These are phyloP conservation scores for Paramyrothecium roridum DNA, from an alignment of 2,329 filamentous ascomycete species.

Conservation along the genomic window DNA sequence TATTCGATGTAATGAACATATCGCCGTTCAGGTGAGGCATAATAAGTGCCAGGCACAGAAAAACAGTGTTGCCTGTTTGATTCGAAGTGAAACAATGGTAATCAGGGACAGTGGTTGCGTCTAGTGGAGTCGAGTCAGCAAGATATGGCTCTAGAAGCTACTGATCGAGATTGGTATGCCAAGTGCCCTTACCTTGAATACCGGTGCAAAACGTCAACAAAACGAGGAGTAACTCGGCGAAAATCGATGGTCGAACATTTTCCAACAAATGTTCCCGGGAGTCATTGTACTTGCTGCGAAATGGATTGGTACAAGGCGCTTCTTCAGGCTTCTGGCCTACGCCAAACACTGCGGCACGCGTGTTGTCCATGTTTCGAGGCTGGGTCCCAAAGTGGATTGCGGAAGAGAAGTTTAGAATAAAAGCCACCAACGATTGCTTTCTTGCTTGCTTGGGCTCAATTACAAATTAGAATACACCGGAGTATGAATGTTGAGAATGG, in stretches of 20 bases:
- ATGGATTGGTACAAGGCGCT: too few relatives aligned
- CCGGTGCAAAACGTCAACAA: constrained; percentile 48
- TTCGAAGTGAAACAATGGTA: constrained; percentile 63
- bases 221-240: constrained; percentile 43
- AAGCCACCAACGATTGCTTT: too few relatives aligned
- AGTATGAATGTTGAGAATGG: too few relatives aligned
- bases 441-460: too few relatives aligned
- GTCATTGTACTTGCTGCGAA: too few relatives aligned
- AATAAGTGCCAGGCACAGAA: constrained; percentile 51
- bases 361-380: too few relatives aligned
- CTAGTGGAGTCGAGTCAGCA: not conserved
- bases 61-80: constrained; percentile 63
- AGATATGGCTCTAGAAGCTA: not conserved
- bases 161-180: too few relatives aligned
- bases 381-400: too few relatives aligned
- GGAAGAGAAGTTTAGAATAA: too few relatives aligned
- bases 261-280: not conserved
- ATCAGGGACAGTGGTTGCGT: constrained; percentile 48
- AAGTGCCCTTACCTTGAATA: constrained; percentile 38
- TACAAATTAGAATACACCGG: too few relatives aligned
- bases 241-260: constrained; percentile 32
- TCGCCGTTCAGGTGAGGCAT: constrained; percentile 43
- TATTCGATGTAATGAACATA: constrained; percentile 50
- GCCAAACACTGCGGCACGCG: too few relatives aligned
- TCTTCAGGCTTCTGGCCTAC: too few relatives aligned